These are phyloP conservation scores for Ramaria rubella DNA, from an alignment of 768 basidiomycete species.

Conservation along the genomic window DNA sequence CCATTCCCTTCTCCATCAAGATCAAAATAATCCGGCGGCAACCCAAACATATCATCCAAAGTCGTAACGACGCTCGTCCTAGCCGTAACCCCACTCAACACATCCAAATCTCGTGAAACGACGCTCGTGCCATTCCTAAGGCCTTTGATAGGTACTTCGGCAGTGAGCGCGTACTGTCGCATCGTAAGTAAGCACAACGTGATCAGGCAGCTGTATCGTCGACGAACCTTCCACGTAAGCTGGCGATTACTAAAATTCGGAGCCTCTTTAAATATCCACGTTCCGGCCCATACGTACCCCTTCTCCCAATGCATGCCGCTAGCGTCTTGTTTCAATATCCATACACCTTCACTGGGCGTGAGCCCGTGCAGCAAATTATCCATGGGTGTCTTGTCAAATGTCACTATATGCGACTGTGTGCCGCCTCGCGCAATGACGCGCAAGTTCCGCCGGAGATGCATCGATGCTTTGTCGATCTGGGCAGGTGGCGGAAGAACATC, in stretches of 20 bases:
- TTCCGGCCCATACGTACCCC: not conserved
- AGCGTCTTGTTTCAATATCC: not conserved
- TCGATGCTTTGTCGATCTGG: not conserved
- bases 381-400: not conserved
- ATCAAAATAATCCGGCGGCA: not conserved
- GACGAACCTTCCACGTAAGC: not conserved
- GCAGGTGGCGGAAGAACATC: not conserved
- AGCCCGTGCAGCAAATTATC: conserved; percentile 5
- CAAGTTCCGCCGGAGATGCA: not conserved
- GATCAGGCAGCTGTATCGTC: no score
- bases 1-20: not conserved
- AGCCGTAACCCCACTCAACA: not conserved
- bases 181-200: not conserved
- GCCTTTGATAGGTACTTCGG: conserved; percentile 5
- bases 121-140: conserved; percentile 1
- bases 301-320: not conserved
- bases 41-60: not conserved
- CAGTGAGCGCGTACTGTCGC: conserved; percentile 1
- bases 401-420: not conserved
- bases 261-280: conserved; percentile 3
- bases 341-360: not conserved
- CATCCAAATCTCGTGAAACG: not conserved
- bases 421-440: not conserved
- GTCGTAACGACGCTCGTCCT: not conserved
- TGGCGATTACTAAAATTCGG: conserved; percentile 5